Evolutionary conservation across 1,284 basidiomycete species (phyloP).

Genomic region (Chondrostereum purpureum): DNA sequence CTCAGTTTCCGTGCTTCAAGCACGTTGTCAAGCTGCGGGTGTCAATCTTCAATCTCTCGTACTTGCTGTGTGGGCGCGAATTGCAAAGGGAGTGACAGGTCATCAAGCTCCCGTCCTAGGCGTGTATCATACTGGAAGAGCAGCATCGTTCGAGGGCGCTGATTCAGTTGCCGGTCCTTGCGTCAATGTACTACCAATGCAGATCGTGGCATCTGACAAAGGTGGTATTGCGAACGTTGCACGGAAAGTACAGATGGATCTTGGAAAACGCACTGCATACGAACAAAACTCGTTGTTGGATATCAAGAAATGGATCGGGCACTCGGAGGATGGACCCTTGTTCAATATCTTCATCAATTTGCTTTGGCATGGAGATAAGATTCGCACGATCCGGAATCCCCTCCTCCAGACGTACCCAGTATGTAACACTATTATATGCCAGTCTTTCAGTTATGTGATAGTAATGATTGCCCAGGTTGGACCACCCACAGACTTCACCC

Average conservation of each 20-base stretch:
- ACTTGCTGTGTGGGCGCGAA: conserved; percentile 9
- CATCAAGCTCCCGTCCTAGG: conserved; percentile 3
- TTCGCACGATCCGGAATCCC: background rate
- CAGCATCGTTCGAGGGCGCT: conserved; percentile 6
- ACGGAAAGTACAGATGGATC: conserved; percentile 6
- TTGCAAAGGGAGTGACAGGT: conserved; percentile 2
- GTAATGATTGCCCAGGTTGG: no score
- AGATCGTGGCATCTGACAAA: background rate
- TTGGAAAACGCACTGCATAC: conserved; percentile 7
- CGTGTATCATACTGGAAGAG: conserved; percentile 11
- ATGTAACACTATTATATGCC: background rate
- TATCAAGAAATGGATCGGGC: conserved; percentile 2
- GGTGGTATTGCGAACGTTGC: background rate
- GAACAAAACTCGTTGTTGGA: conserved; percentile 8
- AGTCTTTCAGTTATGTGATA: no score
- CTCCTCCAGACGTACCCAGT: background rate
- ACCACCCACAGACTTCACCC: background rate
- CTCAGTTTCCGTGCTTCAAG: conserved; percentile 4
- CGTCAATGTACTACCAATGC: conserved; percentile 10
- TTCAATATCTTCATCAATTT: conserved; percentile 9
- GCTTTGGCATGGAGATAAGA: background rate
- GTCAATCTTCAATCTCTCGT: conserved; percentile 8
- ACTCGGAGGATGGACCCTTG: conserved; percentile 5
- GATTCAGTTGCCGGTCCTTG: conserved; percentile 6
- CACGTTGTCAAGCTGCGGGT: conserved; percentile 5